A percentile compares a stretch with the other conserved stretches of the same genome.
Conservation (phyloP, 306 rosid species). For the Alnus rubra region DNA sequence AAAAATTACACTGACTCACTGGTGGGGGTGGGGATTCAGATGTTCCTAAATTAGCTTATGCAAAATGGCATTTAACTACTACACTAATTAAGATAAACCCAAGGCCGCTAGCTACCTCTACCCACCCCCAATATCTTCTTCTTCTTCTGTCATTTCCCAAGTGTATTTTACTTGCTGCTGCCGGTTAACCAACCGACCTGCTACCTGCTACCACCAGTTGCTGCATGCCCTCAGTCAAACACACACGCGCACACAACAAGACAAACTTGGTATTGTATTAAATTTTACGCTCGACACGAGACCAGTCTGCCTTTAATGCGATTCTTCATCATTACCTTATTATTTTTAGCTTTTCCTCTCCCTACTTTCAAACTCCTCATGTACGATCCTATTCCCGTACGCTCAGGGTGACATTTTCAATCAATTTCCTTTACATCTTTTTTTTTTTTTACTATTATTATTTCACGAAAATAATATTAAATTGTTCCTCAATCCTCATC, state of each 20-base stretch:
- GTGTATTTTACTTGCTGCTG: conserved; percentile 36
- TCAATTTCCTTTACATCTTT: neutral
- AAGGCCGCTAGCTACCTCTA: neutral
- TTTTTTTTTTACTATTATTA: too few species aligned
- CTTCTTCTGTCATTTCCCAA: conserved; percentile 23
- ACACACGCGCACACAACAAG: conserved; percentile 32
- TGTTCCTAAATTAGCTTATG: conserved; percentile 49
- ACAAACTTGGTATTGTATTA: conserved; percentile 20
- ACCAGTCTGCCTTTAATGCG: conserved; percentile 40
- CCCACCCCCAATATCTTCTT: neutral
- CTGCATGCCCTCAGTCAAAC: conserved; percentile 5
- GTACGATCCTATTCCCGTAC: conserved; percentile 39
- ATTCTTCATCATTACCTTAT: conserved; percentile 71
- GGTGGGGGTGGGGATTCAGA: conserved; percentile 34
- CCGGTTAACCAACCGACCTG: conserved; percentile 44
- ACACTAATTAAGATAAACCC: too few species aligned
- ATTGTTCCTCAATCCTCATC: too few species aligned
- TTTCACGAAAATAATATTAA: too few species aligned
- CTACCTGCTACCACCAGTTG: conserved; percentile 49
- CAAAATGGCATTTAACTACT: conserved; percentile 36
- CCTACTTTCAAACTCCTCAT: conserved; percentile 37
- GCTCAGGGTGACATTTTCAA: conserved; percentile 2
- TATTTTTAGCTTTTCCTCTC: conserved; percentile 49
- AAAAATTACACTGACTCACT: conserved; percentile 34
- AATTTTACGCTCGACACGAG: conserved; percentile 29